Conservation (phyloP, 352 stramenopile genomes). For the Phytopythium mirpurense region DNA sequence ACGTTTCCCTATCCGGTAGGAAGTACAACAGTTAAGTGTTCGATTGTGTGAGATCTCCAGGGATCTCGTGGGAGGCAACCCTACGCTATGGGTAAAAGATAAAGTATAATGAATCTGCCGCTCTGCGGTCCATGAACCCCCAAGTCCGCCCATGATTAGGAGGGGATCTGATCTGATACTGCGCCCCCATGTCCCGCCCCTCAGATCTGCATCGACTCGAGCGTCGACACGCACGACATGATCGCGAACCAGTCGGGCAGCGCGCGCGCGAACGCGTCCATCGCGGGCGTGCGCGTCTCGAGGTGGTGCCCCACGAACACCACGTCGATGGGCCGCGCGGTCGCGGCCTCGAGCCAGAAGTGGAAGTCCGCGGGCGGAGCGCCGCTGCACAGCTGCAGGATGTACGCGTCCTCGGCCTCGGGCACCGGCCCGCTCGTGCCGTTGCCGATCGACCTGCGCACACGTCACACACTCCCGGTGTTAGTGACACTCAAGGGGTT, state of each 20-base stretch:
- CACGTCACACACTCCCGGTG: too few relatives aligned
- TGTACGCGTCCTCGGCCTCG: constrained; percentile 62
- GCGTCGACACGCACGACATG: constrained; percentile 47
- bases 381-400: constrained; percentile 68
- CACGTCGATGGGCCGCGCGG: constrained; percentile 38
- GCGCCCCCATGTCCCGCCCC: too few relatives aligned
- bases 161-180: too few relatives aligned
- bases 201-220: constrained; percentile 55
- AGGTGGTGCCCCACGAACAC: constrained; percentile 68
- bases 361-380: constrained; percentile 51
- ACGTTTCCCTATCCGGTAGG: too few relatives aligned
- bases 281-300: constrained; percentile 39
- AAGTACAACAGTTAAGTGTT: too few relatives aligned
- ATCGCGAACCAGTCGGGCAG: constrained; percentile 47
- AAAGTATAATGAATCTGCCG: too few relatives aligned
- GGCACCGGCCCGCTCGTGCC: constrained; percentile 47
- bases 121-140: too few relatives aligned
- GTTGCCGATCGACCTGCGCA: constrained; percentile 59
- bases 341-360: constrained; percentile 73
- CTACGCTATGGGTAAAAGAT: too few relatives aligned
- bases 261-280: constrained; percentile 33
- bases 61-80: too few relatives aligned
- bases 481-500: too few relatives aligned
- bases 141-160: too few relatives aligned
- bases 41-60: too few relatives aligned